These are phyloP conservation scores for Spergularia bocconei DNA, from an alignment of 148 eudicot species.

Conservation along the genomic window DNA sequence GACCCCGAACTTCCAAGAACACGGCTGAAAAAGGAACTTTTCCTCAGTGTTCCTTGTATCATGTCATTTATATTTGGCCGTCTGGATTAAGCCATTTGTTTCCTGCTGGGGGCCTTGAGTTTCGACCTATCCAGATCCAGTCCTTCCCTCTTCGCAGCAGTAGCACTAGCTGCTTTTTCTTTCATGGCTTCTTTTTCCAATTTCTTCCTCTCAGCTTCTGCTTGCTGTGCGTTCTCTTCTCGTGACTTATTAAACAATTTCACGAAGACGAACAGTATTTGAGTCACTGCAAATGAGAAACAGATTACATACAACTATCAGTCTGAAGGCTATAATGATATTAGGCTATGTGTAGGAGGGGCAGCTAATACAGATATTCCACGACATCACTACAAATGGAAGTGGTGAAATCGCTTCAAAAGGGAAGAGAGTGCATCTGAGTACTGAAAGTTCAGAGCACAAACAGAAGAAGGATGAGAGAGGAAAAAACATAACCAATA, in stretches of 20 bases:
- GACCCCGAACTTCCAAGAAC: background rate
- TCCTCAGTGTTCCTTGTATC: background rate
- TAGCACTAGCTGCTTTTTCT: conserved; percentile 59
- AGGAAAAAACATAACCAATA: too few relatives aligned
- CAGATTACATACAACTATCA: conserved; percentile 8
- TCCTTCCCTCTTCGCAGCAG: conserved; percentile 55
- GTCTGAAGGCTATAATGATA: background rate
- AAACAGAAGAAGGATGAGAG: too few relatives aligned
- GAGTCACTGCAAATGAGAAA: conserved; percentile 64
- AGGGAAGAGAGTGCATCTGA: too few relatives aligned
- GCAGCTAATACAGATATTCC: too few relatives aligned
- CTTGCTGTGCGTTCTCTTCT: conserved; percentile 80
- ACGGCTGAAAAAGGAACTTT: background rate
- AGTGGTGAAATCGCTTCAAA: too few relatives aligned
- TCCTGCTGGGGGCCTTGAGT: conserved; percentile 33
- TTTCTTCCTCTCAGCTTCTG: conserved; percentile 93
- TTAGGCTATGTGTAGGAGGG: background rate
- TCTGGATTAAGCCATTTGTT: conserved; percentile 35
- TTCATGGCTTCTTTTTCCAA: conserved; percentile 94
- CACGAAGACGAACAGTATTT: conserved; percentile 68
- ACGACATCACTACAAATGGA: too few relatives aligned
- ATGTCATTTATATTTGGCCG: background rate
- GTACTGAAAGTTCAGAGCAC: too few relatives aligned
- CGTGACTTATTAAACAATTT: conserved; percentile 87
- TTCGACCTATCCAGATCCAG: conserved; percentile 50